Evolutionary conservation across 2,329 filamentous ascomycete species (phyloP), one percentile per base, ranked within the genome.

Genomic region (Colletotrichum costaricense): DNA sequence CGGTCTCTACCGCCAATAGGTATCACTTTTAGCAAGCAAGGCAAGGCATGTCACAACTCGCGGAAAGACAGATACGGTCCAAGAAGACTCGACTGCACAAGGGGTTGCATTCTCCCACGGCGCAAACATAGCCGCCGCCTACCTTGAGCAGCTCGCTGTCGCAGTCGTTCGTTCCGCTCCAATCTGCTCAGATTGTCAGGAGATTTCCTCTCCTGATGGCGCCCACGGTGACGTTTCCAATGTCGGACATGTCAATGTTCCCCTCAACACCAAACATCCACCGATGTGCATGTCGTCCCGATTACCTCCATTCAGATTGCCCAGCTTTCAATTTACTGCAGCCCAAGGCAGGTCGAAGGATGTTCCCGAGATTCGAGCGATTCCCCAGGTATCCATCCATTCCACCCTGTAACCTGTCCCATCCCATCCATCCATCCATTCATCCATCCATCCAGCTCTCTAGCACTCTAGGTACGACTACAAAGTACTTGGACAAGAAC

Each of bases 281-380:
- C 4, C 28, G 12, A 24, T 58, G 35, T 49, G 19, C n/a, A 26
- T 30, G 57, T n/a, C 22, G 24, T 62, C 22, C 38, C 24, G n/a
- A 30, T 28, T 14, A 24, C 38, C 59, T 54, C 19, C 62, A 28
- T 60, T 4, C 33, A n/a, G 5, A 59, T 8, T 38, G 33, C 57
- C 11, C 22, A 42, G 42, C 42, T 49, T 49, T 6, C 19, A 49
- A 8, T 8, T 22, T 19, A 8, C 33, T 28, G 49, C 33, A 24
- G 33, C 19, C 33, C 42, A 26, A 38, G 38, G 28, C 59, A 68
- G 57, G 16, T 67, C 49, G 33, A 52, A 42, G 46, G 54, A 22
- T 26, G 38, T 71, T 65, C 63, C 69, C 69, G 69, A 72, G 69
- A 62, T 72, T 67, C 69, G 69, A 72, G 69, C 69, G 69, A 67